Conservation (phyloP, 495 filamentous ascomycete genomes). For the Neurospora sp. region DNA sequence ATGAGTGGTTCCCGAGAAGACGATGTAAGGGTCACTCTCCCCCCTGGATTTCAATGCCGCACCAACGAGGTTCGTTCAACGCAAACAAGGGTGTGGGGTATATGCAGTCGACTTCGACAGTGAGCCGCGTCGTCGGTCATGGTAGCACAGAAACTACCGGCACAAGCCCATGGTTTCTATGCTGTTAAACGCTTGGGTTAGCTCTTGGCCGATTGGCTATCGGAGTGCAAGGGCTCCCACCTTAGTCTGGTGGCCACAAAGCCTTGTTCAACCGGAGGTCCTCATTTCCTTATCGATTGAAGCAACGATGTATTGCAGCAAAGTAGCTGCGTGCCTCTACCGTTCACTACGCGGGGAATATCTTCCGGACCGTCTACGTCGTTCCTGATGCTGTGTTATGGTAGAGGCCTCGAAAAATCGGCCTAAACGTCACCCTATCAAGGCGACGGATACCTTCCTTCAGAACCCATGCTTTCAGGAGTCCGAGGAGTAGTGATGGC, state of each 20-base stretch:
- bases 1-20: not conserved
- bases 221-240: not conserved
- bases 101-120: not conserved
- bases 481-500: not conserved
- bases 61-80: not conserved
- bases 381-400: not conserved
- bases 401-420: not conserved
- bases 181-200: not conserved
- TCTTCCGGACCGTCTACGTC: not conserved
- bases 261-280: not conserved
- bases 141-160: not conserved
- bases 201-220: not conserved
- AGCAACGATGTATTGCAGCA: not conserved
- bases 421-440: not conserved
- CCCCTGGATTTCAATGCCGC: not conserved
- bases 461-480: slow-evolving; percentile 4
- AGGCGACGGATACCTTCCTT: not conserved
- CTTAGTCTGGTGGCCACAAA: not conserved
- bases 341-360: not conserved
- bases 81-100: not conserved
- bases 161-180: not conserved
- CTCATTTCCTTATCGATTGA: not conserved
- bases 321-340: not conserved
- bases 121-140: not conserved
- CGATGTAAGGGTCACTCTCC: not conserved